Evolutionary conservation across 371 early-diverging fungal genomes (phyloP).

Genomic region (Mucor lusitanicus): DNA sequence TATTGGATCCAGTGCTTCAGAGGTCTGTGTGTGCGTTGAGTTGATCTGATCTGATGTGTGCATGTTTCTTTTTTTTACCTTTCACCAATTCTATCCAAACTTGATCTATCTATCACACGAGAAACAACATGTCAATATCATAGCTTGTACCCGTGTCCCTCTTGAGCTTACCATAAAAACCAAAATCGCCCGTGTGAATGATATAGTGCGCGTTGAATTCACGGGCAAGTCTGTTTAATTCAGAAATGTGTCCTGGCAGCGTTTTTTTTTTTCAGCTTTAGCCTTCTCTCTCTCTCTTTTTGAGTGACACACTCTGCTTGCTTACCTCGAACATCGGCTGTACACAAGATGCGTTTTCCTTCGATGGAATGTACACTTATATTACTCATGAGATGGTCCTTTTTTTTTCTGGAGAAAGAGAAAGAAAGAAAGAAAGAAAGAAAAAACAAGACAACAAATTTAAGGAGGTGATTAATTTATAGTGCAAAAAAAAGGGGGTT

Average conservation of each 20-base stretch:
- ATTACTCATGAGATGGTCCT: constrained; percentile 1
- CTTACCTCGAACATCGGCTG: constrained; percentile 37
- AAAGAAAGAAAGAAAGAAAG: constrained; percentile 5
- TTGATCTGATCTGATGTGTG: background rate
- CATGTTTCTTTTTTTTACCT: constrained; percentile 33
- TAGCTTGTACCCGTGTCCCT: no score
- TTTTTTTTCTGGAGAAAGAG: background rate
- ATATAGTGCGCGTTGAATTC: constrained; percentile 60
- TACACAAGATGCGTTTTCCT: constrained; percentile 37
- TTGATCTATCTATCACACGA: constrained; percentile 43
- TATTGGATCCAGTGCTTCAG: constrained; percentile 65
- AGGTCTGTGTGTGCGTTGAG: constrained; percentile 38
- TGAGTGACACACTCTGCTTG: background rate
- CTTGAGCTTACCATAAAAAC: constrained; percentile 58
- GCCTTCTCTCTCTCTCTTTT: background rate
- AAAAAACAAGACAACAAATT: background rate
- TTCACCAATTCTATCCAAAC: constrained; percentile 61
- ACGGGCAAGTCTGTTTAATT: constrained; percentile 63
- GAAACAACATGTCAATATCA: background rate
- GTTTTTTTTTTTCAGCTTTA: background rate
- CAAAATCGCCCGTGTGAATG: constrained; percentile 74
- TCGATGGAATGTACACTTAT: constrained; percentile 22
- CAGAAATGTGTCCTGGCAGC: constrained; percentile 68
- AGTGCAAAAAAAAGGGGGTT: background rate
- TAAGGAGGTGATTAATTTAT: background rate